Conservation (phyloP, 768 basidiomycete genomes). For the Daedaleopsis nitida region DNA sequence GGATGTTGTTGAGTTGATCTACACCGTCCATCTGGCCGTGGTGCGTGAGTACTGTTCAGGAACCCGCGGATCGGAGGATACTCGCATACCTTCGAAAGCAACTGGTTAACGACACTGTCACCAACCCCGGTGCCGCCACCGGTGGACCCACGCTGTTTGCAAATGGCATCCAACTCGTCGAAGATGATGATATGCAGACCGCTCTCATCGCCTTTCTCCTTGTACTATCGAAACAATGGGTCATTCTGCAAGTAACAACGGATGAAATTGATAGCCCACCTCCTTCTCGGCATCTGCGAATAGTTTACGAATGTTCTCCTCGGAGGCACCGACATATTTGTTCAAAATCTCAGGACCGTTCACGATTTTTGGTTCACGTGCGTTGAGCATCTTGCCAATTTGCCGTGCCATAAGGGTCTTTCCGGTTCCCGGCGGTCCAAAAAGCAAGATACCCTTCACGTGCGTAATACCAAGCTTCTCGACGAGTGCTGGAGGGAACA, state of each 20-base stretch:
- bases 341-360: conserved; percentile 98
- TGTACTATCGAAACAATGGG: conserved; percentile 61
- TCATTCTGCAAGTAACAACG: neutral
- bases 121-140: conserved; percentile 93
- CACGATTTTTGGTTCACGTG: conserved; percentile 95
- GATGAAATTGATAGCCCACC: conserved; percentile 43
- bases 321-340: conserved; percentile 95
- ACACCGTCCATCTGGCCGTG: conserved; percentile 92
- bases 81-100: conserved; percentile 82
- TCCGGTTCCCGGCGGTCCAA: conserved; percentile 97
- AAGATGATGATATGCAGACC: conserved; percentile 99
- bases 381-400: conserved; percentile 99
- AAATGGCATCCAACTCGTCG: conserved; percentile 97
- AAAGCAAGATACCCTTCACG: conserved; percentile 96
- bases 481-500: conserved; percentile 96
- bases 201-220: conserved; percentile 95
- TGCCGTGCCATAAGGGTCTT: conserved; percentile 98
- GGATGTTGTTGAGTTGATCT: conserved; percentile 97
- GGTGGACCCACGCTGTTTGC: conserved; percentile 96
- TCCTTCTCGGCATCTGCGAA: conserved; percentile 99
- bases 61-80: neutral
- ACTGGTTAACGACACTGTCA: conserved; percentile 98
- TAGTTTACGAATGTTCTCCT: conserved; percentile 97
- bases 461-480: conserved; percentile 98
- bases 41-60: neutral